phyloP scores from a whole-genome alignment of 2,329 filamentous ascomycete species.

The Diplocarpon mali region DNA sequence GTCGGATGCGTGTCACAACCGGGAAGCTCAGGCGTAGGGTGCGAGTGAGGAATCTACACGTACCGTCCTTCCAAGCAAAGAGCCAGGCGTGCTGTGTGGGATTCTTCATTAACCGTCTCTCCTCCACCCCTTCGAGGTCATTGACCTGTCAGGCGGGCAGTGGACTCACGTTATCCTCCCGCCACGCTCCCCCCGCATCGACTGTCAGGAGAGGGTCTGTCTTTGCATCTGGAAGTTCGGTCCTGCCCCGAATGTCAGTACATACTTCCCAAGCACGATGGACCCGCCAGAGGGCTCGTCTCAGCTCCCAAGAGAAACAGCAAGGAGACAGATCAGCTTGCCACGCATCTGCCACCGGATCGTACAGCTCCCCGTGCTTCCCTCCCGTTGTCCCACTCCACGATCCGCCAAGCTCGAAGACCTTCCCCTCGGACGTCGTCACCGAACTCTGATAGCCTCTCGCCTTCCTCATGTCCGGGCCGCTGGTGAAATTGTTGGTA shows the following conservation, averaged over 20 bases:
- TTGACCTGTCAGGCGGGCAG: neutral
- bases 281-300: too few species aligned
- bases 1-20: too few species aligned
- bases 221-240: constrained; percentile 31
- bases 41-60: too few species aligned
- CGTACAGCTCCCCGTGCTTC: constrained; percentile 34
- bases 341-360: constrained; percentile 36
- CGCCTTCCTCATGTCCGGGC: constrained; percentile 2
- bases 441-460: constrained; percentile 7
- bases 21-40: too few species aligned
- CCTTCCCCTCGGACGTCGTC: constrained; percentile 4
- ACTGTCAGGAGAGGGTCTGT: constrained; percentile 39
- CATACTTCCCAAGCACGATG: too few species aligned
- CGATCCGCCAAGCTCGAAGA: constrained; percentile 7
- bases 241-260: constrained; percentile 7
- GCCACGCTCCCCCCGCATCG: constrained; percentile 1
- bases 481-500: constrained; percentile 1
- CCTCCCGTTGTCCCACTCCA: constrained; percentile 1
- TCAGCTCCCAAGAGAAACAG: too few species aligned
- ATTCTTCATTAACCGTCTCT: constrained; percentile 32
- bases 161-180: neutral
- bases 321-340: too few species aligned
- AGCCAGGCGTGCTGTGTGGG: constrained; percentile 41
- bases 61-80: constrained; percentile 19
- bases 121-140: constrained; percentile 27